Evolutionary conservation across 2,329 filamentous ascomycete species (phyloP).

Genomic region (Thielaviopsis ethacetica): DNA sequence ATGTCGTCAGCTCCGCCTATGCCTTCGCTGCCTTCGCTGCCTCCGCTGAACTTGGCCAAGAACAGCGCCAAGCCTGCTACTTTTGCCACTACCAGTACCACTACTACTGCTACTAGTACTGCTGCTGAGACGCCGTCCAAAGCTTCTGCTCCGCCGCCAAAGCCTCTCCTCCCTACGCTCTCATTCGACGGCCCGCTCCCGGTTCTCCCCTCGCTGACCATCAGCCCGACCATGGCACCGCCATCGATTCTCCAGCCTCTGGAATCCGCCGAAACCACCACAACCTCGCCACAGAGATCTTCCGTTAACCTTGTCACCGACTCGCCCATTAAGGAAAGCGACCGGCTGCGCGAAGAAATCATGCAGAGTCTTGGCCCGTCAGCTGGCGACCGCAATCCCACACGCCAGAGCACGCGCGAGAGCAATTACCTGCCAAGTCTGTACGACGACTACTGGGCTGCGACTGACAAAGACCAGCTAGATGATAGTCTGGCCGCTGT

Average conservation of each 20-base stretch:
- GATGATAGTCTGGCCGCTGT: background rate
- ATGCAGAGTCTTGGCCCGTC: constrained; percentile 47
- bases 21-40: constrained; percentile 15
- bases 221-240: constrained; percentile 4
- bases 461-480: constrained; percentile 15
- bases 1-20: constrained; percentile 16
- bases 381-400: background rate
- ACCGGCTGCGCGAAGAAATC: constrained; percentile 57
- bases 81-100: background rate
- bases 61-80: background rate
- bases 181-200: background rate
- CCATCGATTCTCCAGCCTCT: background rate
- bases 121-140: too few species aligned
- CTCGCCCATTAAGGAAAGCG: constrained; percentile 49
- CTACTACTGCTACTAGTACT: background rate
- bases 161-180: background rate
- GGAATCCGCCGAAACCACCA: background rate
- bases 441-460: constrained; percentile 51
- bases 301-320: constrained; percentile 18
- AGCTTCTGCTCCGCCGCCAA: background rate
- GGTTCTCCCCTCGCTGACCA: background rate
- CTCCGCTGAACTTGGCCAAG: constrained; percentile 1
- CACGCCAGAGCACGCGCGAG: constrained; percentile 23
- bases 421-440: constrained; percentile 49
- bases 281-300: constrained; percentile 2